These are phyloP conservation scores for Wickerhamomyces sp. DNA, from an alignment of 1,139 yeast genomes.

Conservation along the genomic window DNA sequence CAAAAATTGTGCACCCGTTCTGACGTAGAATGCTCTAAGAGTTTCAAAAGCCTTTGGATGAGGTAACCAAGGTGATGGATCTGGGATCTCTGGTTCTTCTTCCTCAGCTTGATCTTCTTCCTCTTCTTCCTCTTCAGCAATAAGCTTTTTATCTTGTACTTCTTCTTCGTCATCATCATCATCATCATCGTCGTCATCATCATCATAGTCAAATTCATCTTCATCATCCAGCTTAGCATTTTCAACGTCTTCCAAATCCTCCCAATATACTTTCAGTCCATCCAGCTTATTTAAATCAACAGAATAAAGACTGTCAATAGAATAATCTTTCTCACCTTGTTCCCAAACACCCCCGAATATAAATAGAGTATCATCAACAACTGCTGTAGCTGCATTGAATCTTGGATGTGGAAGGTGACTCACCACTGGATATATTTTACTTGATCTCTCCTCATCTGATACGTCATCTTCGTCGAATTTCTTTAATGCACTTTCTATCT, in stretches of 20 bases:
- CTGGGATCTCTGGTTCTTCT: constrained; percentile 73
- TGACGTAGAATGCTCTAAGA: constrained; percentile 75
- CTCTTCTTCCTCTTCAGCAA: constrained; percentile 50
- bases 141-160: constrained; percentile 43
- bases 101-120: constrained; percentile 57
- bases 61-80: constrained; percentile 93
- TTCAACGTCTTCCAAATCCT: constrained; percentile 64
- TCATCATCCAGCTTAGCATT: constrained; percentile 48
- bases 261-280: constrained; percentile 90
- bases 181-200: constrained; percentile 62
- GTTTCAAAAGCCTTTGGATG: constrained; percentile 95
- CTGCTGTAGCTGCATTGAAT: constrained; percentile 83
- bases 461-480: constrained; percentile 31
- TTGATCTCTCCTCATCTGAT: constrained; percentile 37
- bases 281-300: constrained; percentile 83
- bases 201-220: constrained; percentile 59
- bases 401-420: constrained; percentile 79
- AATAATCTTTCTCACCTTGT: constrained; percentile 77
- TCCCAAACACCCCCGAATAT: constrained; percentile 95
- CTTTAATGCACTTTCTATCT: constrained; percentile 37
- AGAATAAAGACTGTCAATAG: constrained; percentile 80
- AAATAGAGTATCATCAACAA: constrained; percentile 77
- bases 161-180: constrained; percentile 56
- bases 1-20: constrained; percentile 82
- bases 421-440: constrained; percentile 50